These are phyloP conservation scores for Dioscorea alata DNA, from an alignment of 106 monocot genomes.

Conservation along the genomic window DNA sequence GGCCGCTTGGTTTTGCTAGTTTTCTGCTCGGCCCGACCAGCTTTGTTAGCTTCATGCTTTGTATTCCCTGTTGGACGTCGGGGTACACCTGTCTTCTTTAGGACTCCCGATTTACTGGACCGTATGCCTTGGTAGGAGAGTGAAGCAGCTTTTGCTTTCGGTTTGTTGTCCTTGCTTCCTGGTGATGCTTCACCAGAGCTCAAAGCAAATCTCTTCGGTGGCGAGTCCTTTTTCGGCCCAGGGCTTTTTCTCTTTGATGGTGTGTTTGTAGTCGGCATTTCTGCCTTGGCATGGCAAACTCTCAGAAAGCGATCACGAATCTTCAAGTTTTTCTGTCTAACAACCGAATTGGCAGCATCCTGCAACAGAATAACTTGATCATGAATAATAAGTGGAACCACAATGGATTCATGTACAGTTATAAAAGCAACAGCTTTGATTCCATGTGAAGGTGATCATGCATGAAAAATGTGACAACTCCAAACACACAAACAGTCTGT, in stretches of 20 bases:
- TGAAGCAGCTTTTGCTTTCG: constrained; percentile 33
- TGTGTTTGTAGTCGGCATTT: constrained; percentile 1
- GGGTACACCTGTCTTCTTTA: constrained; percentile 39
- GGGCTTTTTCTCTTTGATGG: constrained; percentile 31
- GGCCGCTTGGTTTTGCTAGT: constrained; percentile 47
- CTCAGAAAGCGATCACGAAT: constrained; percentile 75
- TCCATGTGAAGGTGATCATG: no score
- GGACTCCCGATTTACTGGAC: constrained; percentile 60
- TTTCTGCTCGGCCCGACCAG: constrained; percentile 5
- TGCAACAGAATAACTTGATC: constrained; percentile 9
- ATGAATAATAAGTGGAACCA: no score
- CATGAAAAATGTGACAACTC: no score
- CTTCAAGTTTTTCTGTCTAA: constrained; percentile 46
- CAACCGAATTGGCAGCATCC: constrained; percentile 68
- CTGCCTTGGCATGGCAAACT: constrained; percentile 67
- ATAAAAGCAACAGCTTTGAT: no score
- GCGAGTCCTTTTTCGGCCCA: constrained; percentile 11
- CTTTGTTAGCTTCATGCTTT: constrained; percentile 5
- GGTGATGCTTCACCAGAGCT: constrained; percentile 14
- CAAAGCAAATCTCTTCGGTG: constrained; percentile 11
- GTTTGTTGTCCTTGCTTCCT: constrained; percentile 14
- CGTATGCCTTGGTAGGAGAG: constrained; percentile 78
- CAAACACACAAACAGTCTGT: neutral
- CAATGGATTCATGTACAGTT: no score
- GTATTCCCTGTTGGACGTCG: neutral